Percentiles rank a stretch among this genome's conserved stretches.
Conservation (phyloP, 345 rosid species). For the Euphorbia lathyris region DNA sequence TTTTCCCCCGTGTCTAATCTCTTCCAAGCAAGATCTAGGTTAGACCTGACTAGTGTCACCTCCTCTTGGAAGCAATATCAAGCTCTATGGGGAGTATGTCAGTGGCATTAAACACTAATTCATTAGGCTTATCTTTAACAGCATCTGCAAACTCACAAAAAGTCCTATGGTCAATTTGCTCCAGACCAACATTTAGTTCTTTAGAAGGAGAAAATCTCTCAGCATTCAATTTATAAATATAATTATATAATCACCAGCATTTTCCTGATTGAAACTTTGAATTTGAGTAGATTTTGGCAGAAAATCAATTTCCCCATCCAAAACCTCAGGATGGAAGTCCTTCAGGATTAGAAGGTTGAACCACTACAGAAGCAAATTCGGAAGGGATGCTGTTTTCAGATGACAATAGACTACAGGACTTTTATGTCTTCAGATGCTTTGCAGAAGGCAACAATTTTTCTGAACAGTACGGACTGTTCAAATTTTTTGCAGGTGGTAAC, state of each 20-base stretch:
- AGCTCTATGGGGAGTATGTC: conserved; percentile 19
- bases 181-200: conserved; percentile 14
- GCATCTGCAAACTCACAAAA: conserved; percentile 8
- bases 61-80: conserved; percentile 17
- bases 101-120: conserved; percentile 1
- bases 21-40: conserved; percentile 27
- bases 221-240: not conserved
- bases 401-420: conserved; percentile 11
- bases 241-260: not conserved
- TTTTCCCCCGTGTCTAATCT: conserved; percentile 28
- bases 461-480: not conserved
- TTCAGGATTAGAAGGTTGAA: conserved; percentile 19
- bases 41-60: not conserved
- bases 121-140: conserved; percentile 12
- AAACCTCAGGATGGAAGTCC: conserved; percentile 29
- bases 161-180: conserved; percentile 8
- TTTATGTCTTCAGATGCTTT: conserved; percentile 22
- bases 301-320: conserved; percentile 14
- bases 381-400: conserved; percentile 18
- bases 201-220: conserved; percentile 5
- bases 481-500: conserved; percentile 14
- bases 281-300: not conserved
- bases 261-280: not conserved
- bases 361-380: conserved; percentile 16
- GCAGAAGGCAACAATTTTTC: conserved; percentile 12